Conservation (phyloP, 352 stramenopile genomes). For the Phytophthora vignae region DNA sequence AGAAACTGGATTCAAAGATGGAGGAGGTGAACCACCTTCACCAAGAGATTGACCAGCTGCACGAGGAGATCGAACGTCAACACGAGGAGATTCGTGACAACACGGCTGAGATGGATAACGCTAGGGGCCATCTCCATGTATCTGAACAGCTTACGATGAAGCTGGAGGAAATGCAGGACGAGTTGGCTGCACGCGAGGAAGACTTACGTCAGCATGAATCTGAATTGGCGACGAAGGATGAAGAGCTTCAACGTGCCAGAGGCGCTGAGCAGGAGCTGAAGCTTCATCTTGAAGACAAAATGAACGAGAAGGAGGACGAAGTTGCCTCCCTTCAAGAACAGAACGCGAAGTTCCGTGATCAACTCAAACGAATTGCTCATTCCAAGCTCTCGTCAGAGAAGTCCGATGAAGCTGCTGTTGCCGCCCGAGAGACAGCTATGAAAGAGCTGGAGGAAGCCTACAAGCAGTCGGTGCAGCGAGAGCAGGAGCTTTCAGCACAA, state of each 20-base stretch:
- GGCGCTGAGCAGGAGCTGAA: constrained; percentile 31
- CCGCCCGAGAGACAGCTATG: constrained; percentile 23
- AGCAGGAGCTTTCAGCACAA: constrained; percentile 43
- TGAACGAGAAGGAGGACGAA: constrained; percentile 41
- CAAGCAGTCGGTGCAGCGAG: constrained; percentile 41
- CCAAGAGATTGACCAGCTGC: constrained; percentile 35
- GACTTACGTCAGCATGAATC: constrained; percentile 40
- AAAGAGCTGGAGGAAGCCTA: constrained; percentile 39
- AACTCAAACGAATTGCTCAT: constrained; percentile 41
- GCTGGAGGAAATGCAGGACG: constrained; percentile 49
- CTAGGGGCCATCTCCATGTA: constrained; percentile 44
- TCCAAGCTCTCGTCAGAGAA: constrained; percentile 31
- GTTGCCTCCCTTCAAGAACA: constrained; percentile 35
- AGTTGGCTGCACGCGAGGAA: constrained; percentile 39
- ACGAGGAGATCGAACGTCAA: constrained; percentile 40
- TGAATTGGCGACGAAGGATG: constrained; percentile 40
- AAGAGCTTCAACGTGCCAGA: constrained; percentile 31
- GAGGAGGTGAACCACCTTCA: constrained; percentile 33
- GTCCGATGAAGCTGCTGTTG: constrained; percentile 19
- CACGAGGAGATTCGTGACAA: constrained; percentile 53
- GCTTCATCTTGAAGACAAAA: constrained; percentile 25
- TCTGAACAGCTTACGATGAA: constrained; percentile 59
- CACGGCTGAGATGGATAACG: constrained; percentile 51
- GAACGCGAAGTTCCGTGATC: constrained; percentile 36
- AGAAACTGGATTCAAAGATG: constrained; percentile 38